Evolutionary conservation across 768 basidiomycete species (phyloP).

Genomic region (Royoungia palumana): DNA sequence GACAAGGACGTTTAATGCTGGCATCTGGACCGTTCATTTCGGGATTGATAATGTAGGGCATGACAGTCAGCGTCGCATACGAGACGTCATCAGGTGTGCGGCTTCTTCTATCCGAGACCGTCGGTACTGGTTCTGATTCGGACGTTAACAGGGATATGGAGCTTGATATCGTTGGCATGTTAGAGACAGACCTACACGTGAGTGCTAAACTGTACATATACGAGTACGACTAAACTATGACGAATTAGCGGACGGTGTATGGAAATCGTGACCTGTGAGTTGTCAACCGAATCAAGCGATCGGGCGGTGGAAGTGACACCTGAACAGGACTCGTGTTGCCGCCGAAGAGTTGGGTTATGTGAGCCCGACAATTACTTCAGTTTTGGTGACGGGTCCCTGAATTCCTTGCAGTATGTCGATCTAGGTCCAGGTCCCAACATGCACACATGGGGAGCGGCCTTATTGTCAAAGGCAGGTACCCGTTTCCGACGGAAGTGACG

Average conservation of each 20-base stretch:
- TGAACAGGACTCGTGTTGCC: conserved; percentile 63
- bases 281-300: neutral
- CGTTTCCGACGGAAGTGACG: neutral
- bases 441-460: conserved; percentile 86
- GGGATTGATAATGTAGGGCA: conserved; percentile 48
- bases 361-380: conserved; percentile 26
- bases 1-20: conserved; percentile 69
- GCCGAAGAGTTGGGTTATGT: conserved; percentile 82
- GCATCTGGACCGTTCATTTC: conserved; percentile 93
- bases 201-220: conserved; percentile 24
- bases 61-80: conserved; percentile 34
- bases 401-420: conserved; percentile 65
- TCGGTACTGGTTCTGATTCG: neutral
- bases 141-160: conserved; percentile 61
- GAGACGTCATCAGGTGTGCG: conserved; percentile 57
- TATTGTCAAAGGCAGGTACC: conserved; percentile 66
- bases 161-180: conserved; percentile 77
- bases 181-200: conserved; percentile 86
- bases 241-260: conserved; percentile 59
- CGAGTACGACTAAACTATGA: neutral
- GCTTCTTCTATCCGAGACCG: conserved; percentile 11
- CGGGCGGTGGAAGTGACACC: conserved; percentile 2
- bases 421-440: conserved; percentile 84
- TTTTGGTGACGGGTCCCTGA: conserved; percentile 2
- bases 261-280: conserved; percentile 82